Evolutionary conservation across 805 yeast species (phyloP), one percentile per base, ranked within the genome.

Genomic region (Nakazawaea siamensis): DNA sequence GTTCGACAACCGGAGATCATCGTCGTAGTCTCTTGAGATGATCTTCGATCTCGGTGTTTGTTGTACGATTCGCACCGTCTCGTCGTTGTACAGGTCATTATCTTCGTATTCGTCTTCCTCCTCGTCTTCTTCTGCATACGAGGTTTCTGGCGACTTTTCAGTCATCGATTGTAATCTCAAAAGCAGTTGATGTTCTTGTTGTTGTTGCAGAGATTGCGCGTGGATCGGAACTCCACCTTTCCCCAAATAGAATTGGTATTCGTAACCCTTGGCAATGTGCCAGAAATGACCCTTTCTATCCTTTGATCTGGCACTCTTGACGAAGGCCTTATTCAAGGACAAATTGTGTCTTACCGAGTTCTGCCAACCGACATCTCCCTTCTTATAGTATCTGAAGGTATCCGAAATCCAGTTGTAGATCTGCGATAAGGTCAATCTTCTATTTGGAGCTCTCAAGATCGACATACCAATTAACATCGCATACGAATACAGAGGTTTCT

Each of bases 391-490:
- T 42, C 68, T 72, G 56, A 88, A 90, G 24, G 94, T 81, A 29
- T 76, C 76, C 7, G 92, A 76, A 29, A 90, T 92, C 98, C 98
- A 90, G 47, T 66, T 69, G 61, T 90, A 90, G 27, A 90, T 92
- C 50, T 86, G 95, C 0, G 92, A 70, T 35, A 82, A 58, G 2
- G 94, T 82, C 27, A 87, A 66, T 43, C 79, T 79, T 31, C 80
- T 68, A 12, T 64, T 69, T 1, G 79, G 77, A n/a, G 94, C 76
- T 41, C 92, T 73, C 44, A 90, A 62, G 32, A 90, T 83, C 2
- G 97, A 90, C 80, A 90, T 79, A 2, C 95, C 96, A 43, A 90
- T 90, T 40, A 90, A 67, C 34, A 87, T 80, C 3, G 98, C 98
- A 52, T 90, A 90, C 5, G 96, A 85, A 55, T 78, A 88, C 1